phyloP scores from a whole-genome alignment of 768 basidiomycete species.

The Termitomyces sp. region DNA sequence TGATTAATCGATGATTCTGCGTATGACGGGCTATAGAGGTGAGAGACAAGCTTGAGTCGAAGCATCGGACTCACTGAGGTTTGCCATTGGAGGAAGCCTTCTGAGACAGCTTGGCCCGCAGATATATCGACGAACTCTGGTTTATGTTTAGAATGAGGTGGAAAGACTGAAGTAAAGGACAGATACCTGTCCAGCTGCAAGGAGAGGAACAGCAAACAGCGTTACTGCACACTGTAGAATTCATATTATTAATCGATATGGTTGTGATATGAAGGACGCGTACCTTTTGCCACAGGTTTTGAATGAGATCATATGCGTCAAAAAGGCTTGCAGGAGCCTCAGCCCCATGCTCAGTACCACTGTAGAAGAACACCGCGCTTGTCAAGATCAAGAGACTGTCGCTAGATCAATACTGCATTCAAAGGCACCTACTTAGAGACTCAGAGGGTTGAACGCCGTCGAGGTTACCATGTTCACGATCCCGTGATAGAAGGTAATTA shows the following conservation, averaged over 20 bases:
- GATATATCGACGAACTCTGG: constrained; percentile 81
- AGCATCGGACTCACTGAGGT: constrained; percentile 66
- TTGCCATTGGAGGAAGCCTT: constrained; percentile 87
- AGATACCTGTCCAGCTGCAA: constrained; percentile 76
- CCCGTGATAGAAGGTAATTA: too few relatives aligned
- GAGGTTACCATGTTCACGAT: too few relatives aligned
- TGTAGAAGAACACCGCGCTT: constrained; percentile 74
- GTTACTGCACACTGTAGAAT: constrained; percentile 68
- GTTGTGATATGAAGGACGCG: neutral
- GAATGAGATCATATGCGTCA: constrained; percentile 78
- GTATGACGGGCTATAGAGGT: constrained; percentile 57
- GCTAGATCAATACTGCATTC: constrained; percentile 8
- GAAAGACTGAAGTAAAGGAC: neutral
- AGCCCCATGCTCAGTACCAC: constrained; percentile 23
- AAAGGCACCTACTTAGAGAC: too few relatives aligned
- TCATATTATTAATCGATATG: too few relatives aligned
- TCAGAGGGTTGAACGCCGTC: too few relatives aligned
- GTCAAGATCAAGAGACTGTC: constrained; percentile 78
- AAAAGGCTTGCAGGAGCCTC: constrained; percentile 68
- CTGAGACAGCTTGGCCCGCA: constrained; percentile 89
- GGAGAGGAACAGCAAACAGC: constrained; percentile 83
- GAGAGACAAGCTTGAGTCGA: too few relatives aligned
- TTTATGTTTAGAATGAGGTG: neutral
- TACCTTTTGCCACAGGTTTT: constrained; percentile 59
- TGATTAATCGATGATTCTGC: constrained; percentile 74